These are phyloP conservation scores for Penicillium herquei DNA, from an alignment of 495 filamentous ascomycete species.

Conservation along the genomic window DNA sequence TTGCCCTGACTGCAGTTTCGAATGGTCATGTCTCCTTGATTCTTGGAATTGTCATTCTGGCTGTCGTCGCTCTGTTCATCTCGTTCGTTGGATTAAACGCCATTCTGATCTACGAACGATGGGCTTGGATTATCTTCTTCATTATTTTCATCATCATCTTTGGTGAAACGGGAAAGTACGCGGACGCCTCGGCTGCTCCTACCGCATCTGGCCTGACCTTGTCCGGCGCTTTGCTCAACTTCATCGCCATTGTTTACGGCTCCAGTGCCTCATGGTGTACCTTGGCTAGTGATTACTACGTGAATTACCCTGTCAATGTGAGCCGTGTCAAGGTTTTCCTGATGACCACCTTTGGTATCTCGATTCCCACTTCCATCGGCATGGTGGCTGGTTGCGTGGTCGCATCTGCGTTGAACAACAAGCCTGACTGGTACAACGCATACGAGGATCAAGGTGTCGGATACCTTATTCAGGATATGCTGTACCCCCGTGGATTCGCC, in stretches of 20 bases:
- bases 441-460: conserved; percentile 55
- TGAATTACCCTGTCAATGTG: conserved; percentile 56
- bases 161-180: conserved; percentile 47
- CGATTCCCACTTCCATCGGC: conserved; percentile 55
- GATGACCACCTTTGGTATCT: conserved; percentile 38
- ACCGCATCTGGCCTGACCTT: conserved; percentile 36
- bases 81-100: conserved; percentile 58
- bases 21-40: conserved; percentile 35
- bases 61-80: conserved; percentile 52
- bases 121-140: conserved; percentile 57
- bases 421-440: conserved; percentile 44
- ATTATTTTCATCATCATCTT: conserved; percentile 59
- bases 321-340: conserved; percentile 54
- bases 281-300: conserved; percentile 62
- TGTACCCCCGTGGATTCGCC: conserved; percentile 56
- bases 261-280: conserved; percentile 59
- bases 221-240: conserved; percentile 48
- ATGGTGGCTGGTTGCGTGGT: conserved; percentile 54
- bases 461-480: conserved; percentile 51
- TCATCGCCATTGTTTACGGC: conserved; percentile 57
- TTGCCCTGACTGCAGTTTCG: conserved; percentile 35
- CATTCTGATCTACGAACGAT: conserved; percentile 60
- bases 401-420: conserved; percentile 50
- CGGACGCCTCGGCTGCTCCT: conserved; percentile 38
- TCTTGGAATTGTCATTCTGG: conserved; percentile 47